Evolutionary conservation across 176 grass and related monocot genomes (phyloP), one percentile per base, ranked within the genome.

Genomic region (Triticum aestivum): DNA sequence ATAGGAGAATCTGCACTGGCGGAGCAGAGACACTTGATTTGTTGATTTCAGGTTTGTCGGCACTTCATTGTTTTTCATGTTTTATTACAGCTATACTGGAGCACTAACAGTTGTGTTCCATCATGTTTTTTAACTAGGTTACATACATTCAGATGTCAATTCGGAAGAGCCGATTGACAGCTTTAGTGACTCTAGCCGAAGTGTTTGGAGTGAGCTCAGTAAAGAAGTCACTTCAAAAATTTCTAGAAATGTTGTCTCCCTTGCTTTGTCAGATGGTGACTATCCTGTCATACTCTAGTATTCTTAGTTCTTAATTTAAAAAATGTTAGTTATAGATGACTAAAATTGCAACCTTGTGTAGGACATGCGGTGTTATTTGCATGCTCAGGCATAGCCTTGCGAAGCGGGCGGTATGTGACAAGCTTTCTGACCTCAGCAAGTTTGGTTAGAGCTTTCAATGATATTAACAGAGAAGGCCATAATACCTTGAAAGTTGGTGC

Each of bases 361-460:
- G 74, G 74, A 21, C 1, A 69, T 24, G 13, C 3, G 6, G 76
- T 61, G 76, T 38, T 78, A 59, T 78, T 86, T 69, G 63, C 34
- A 61, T 86, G 62, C 63, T 85, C 83, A 64, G 74, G 74, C 9
- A 79, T 79, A 79, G 24, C 75, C 58, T 2, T 86, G 42, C 30
- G 58, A 86, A 9, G 73, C 17, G 4, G 3, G 14, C 13, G 1
- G 34, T 11, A 12, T 58, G 32, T 68, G 20, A 78, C 84, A 42
- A 42, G 74, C 5, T 86, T 86, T 58, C 15, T 86, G n/a, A 86
- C 74, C 17, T 78, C 84, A 78, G 34, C 74, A 59, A 78, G 33
- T 79, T 78, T 86, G 47, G 63, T 77, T 42, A 78, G n/a, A 41
- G 9, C 33, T 79, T 79, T 42, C 35, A 42, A 32, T 70, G 35